Evolutionary conservation across 1,139 yeast species (phyloP), one percentile per base, ranked within the genome.

Genomic region (Lodderomyces beijingensis): DNA sequence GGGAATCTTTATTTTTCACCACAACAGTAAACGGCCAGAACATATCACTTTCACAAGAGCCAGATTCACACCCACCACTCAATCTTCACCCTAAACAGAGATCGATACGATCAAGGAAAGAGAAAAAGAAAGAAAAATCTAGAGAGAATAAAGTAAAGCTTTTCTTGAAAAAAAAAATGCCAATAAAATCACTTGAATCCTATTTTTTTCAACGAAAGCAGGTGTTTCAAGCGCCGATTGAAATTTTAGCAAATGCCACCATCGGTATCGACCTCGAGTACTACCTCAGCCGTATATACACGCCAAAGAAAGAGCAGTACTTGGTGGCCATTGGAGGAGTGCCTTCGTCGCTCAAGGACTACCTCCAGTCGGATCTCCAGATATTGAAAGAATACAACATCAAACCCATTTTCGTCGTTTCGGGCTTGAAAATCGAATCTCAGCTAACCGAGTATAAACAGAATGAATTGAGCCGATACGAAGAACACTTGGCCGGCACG

Each of bases 261-360:
- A 60, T 88, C 33, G 96, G 96, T 34, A 83, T 88, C 31, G 96
- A 88, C 52, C 93, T 82, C 14, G 85, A 79, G 44, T 88, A 86
- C 51, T 86, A 86, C 48, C 59, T 84, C 30, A 65, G 81, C 24
- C 61, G 86, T 37, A 65, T 83, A 30, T 60, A 83, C 41, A 70
- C 80, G 5, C 67, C 64, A 43, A 79, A 79, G 43, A 77, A 77
- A 38, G 95, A 86, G 46, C 84, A 84, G 34, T 74, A 74, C 42
- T 60, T 80, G 32, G 84, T 82, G 32, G 95, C 94, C 4, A 72
- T 84, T 42, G 95, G 95, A 6, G 95, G 95, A 0, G 72, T 82
- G 36, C 95, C 96, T 1, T 57, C 74, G 27, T 74, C 86, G 2
- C 59, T 88, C 41, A 68, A 66, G 40, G 68, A 65, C 41, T 70